Evolutionary conservation across 1,139 yeast genomes (phyloP).

Genomic region (Candida sojae): DNA sequence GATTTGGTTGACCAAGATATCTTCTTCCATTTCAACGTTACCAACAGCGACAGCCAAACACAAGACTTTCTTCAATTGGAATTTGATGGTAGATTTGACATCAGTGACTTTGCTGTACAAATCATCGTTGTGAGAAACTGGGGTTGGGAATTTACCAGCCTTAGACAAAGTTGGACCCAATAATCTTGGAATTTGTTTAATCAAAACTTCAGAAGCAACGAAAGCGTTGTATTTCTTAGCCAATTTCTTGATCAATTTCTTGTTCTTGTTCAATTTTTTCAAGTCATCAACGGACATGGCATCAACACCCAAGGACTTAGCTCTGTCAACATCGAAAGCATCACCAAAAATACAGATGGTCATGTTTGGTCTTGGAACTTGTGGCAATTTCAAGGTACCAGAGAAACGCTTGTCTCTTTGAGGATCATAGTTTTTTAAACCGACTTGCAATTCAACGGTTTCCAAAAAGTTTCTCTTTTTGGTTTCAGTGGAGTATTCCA

Average conservation of each 20-base stretch:
- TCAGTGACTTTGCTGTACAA: conserved; percentile 94
- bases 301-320: conserved; percentile 98
- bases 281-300: conserved; percentile 99
- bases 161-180: conserved; percentile 99
- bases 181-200: conserved; percentile 99
- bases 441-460: conserved; percentile 99
- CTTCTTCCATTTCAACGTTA: conserved; percentile 99
- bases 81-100: conserved; percentile 99
- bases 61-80: conserved; percentile 98
- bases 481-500: conserved; percentile 89
- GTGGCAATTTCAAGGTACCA: conserved; percentile 98
- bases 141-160: conserved; percentile 99
- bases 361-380: conserved; percentile 99
- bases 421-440: conserved; percentile 99
- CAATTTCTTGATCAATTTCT: conserved; percentile 98
- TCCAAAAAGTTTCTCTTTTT: conserved; percentile 99
- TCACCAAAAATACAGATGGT: conserved; percentile 99
- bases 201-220: conserved; percentile 98
- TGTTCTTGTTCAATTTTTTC: conserved; percentile 99
- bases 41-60: conserved; percentile 96
- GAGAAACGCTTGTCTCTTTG: conserved; percentile 99
- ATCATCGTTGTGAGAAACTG: conserved; percentile 99
- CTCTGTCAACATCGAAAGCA: conserved; percentile 99
- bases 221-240: conserved; percentile 99
- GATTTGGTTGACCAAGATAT: conserved; percentile 94